Evolutionary conservation across 2,329 filamentous ascomycete genomes (phyloP), one percentile per base, ranked within the genome.

Genomic region (Cadophora luteo-olivacea): DNA sequence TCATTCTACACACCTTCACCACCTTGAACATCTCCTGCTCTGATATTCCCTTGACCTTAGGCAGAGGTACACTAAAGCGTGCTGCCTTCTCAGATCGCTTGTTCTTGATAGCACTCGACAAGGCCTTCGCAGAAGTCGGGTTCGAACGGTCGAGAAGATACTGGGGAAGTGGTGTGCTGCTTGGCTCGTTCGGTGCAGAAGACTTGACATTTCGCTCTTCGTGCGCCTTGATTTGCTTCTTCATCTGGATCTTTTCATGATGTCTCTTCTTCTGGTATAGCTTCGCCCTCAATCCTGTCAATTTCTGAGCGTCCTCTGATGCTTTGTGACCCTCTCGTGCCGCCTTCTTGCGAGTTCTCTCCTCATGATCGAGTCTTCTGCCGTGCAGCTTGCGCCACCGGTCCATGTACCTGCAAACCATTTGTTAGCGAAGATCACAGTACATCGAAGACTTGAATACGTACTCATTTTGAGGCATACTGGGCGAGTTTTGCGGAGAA

Each of bases 11-110:
- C 29, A 67, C 65, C 65, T 68, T 68, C 36, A 98, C 89, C 16
- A 97, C 94, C 82, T 93, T 95, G 85, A 98, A 98, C 91, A 97
- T 95, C 84, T 97, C 95, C 85, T 97, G 93, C 84, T 98, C 95
- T 74, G 88, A 90, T 75, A 98, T 97, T 72, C 93, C 95, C 77
- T 92, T 89, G 55, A 98, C 96, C 83, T 97, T 97, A 45, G 96
- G 96, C 77, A 99, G 81, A 1, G 96, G 96, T 49, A 98, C 96
- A 38, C 87, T 88, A 80, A 97, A 98, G 79, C 95, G 92, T 62
- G 96, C 96, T 7, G 94, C 93, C 86, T 97, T 97, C 81, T 97
- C 97, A 72, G 87, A 87, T 51, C 96, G 87, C 86, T 97, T 97
- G 81, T 97, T 93, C 87, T 98, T 99, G 84, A 97, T 66, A 36